Conservation (phyloP, 2,329 filamentous ascomycete species). For the Trichoderma breve region DNA sequence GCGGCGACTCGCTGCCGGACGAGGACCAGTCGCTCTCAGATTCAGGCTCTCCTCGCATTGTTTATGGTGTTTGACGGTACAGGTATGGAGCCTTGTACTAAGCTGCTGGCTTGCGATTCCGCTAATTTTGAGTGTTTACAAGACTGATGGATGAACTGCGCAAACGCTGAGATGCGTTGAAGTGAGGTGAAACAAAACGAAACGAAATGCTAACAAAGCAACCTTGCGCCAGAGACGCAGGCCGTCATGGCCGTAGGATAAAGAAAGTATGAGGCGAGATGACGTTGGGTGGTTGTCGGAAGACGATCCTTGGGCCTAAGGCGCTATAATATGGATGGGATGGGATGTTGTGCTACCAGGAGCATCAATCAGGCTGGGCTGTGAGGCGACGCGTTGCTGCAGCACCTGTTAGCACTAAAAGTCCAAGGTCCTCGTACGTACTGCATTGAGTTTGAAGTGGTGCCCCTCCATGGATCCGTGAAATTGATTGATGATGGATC, state of each 20-base stretch:
- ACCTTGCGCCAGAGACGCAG: slow-evolving; percentile 15
- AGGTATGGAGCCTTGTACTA: too few species aligned
- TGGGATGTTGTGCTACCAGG: background rate
- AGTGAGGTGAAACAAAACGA: background rate
- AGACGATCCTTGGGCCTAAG: background rate
- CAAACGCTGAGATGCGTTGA: background rate
- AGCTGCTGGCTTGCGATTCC: background rate
- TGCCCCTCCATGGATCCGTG: slow-evolving; percentile 9
- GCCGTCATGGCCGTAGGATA: slow-evolving; percentile 13
- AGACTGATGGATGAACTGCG: background rate
- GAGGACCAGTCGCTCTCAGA: slow-evolving; percentile 12
- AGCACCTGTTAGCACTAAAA: background rate
- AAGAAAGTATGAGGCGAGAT: background rate
- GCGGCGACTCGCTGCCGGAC: slow-evolving; percentile 15
- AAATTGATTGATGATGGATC: background rate
- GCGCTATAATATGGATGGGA: slow-evolving; percentile 1
- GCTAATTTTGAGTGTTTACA: background rate
- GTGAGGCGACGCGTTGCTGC: slow-evolving; percentile 14
- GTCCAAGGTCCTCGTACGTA: background rate
- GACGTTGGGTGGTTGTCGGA: background rate
- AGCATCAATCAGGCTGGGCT: background rate
- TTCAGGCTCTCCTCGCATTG: slow-evolving; percentile 2
- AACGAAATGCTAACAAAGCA: background rate
- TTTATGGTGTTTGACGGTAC: background rate
- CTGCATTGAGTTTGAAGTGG: background rate